Evolutionary conservation across 371 early-diverging fungal species (phyloP).

Genomic region (Funneliformis caledonium): DNA sequence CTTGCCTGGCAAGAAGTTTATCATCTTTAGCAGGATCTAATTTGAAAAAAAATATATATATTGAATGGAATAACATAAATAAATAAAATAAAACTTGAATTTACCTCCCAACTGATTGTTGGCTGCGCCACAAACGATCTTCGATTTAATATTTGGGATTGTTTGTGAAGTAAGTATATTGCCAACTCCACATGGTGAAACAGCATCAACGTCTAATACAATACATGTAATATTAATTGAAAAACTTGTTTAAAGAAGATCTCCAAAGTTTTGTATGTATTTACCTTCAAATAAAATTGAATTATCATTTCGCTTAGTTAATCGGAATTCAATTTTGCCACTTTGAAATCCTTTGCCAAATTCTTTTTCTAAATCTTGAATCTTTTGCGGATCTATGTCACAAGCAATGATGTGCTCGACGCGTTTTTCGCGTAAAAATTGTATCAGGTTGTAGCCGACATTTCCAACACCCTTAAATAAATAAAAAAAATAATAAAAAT

Average conservation of each 20-base stretch:
- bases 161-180: slow-evolving; percentile 46
- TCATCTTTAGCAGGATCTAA: slow-evolving; percentile 44
- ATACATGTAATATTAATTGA: background rate
- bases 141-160: slow-evolving; percentile 48
- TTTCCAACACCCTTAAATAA: slow-evolving; percentile 31
- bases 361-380: background rate
- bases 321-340: background rate
- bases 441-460: slow-evolving; percentile 16
- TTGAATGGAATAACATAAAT: background rate
- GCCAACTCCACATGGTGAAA: slow-evolving; percentile 52
- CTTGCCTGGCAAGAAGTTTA: slow-evolving; percentile 42
- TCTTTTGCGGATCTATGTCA: slow-evolving; percentile 20
- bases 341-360: background rate
- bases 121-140: slow-evolving; percentile 52
- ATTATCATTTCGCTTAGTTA: slow-evolving; percentile 37
- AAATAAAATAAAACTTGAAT: background rate
- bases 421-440: slow-evolving; percentile 19
- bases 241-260: background rate
- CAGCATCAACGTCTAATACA: slow-evolving; percentile 47
- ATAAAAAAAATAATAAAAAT: slow-evolving; percentile 1
- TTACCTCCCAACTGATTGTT: slow-evolving; percentile 52
- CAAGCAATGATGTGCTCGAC: slow-evolving; percentile 8
- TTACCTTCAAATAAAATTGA: slow-evolving; percentile 48
- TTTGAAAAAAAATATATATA: background rate
- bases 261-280: background rate